These are phyloP conservation scores for Talaromyces nanjingensis DNA, from an alignment of 495 filamentous ascomycete species.

Conservation along the genomic window DNA sequence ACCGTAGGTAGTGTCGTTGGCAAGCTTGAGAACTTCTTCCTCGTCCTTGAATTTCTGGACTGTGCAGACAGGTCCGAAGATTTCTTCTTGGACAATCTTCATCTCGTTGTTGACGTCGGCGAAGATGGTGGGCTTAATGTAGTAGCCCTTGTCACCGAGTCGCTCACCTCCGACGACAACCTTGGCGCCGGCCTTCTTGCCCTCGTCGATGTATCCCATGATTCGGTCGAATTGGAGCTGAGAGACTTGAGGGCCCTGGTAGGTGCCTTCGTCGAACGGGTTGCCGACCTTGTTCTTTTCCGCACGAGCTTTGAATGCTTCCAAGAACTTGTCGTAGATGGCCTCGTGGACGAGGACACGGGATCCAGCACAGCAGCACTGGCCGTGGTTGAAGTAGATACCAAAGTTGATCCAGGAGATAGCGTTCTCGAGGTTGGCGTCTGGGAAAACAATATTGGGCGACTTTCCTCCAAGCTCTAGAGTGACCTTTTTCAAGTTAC, in stretches of 20 bases:
- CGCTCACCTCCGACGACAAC: constrained; percentile 82
- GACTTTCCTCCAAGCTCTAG: constrained; percentile 97
- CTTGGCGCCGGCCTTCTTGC: constrained; percentile 81
- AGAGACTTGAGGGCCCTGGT: constrained; percentile 97
- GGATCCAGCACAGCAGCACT: constrained; percentile 96
- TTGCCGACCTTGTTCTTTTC: constrained; percentile 81
- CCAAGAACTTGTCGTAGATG: constrained; percentile 92
- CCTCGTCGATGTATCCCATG: constrained; percentile 93
- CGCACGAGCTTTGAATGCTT: constrained; percentile 81
- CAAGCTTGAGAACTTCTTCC: constrained; percentile 74
- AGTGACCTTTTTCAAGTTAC: constrained; percentile 99
- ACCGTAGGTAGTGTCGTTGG: constrained; percentile 74
- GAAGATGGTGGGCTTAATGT: constrained; percentile 98
- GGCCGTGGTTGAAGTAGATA: constrained; percentile 98
- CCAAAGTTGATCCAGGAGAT: constrained; percentile 98
- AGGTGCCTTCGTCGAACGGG: constrained; percentile 79
- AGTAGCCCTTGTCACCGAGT: constrained; percentile 86
- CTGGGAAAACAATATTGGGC: constrained; percentile 95
- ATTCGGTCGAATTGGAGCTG: constrained; percentile 94
- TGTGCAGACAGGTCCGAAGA: constrained; percentile 91
- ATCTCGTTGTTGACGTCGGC: constrained; percentile 79
- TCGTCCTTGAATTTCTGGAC: constrained; percentile 91
- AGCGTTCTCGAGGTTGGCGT: constrained; percentile 92
- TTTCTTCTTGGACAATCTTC: constrained; percentile 99
- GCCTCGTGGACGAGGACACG: constrained; percentile 93